Conservation (phyloP, 768 basidiomycete species). For the Leccinum incarnatum region DNA sequence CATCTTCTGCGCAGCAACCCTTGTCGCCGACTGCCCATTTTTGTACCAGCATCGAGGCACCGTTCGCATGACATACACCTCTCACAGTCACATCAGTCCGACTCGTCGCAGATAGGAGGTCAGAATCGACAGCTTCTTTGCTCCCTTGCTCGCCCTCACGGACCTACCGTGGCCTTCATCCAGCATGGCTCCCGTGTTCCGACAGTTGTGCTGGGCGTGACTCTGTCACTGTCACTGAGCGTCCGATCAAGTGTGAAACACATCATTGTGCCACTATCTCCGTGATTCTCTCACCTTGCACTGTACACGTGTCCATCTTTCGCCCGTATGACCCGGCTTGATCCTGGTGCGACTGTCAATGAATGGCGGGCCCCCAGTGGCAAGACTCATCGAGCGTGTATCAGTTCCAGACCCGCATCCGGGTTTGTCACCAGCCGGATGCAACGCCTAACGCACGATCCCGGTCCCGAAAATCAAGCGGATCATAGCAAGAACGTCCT, state of each 20-base stretch:
- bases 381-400: background rate
- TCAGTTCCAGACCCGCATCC: background rate
- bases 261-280: background rate
- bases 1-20: slow-evolving; percentile 2
- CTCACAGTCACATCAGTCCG: background rate
- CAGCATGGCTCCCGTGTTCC: background rate
- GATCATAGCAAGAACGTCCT: background rate
- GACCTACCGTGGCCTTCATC: background rate
- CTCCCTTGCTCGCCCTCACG: background rate
- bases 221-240: background rate
- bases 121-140: background rate
- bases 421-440: background rate
- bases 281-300: slow-evolving; percentile 1
- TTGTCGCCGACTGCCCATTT: background rate
- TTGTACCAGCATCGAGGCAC: background rate
- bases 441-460: background rate
- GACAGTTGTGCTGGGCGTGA: background rate
- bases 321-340: background rate
- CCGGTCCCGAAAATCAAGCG: background rate
- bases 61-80: background rate
- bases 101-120: slow-evolving; percentile 5
- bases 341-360: slow-evolving; percentile 1
- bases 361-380: background rate
- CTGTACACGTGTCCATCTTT: slow-evolving; percentile 1
- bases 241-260: background rate